Conservation (phyloP, 2,329 filamentous ascomycete species). For the Penicillium corylophilum region DNA sequence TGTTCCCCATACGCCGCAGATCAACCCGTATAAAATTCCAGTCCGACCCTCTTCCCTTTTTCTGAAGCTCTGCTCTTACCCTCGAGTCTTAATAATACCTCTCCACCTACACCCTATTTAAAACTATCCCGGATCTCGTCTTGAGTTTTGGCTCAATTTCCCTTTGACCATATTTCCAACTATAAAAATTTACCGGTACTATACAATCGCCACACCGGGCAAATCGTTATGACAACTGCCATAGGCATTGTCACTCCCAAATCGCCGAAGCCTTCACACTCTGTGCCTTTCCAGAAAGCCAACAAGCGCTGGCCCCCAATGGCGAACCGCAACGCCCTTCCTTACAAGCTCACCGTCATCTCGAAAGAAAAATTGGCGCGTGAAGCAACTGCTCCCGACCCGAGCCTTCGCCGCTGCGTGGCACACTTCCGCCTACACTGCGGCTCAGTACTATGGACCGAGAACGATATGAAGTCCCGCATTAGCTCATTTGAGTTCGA, state of each 20-base stretch:
- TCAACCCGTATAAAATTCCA: constrained; percentile 15
- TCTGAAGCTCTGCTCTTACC: constrained; percentile 1
- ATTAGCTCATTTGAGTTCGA: constrained; percentile 39
- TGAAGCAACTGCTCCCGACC: constrained; percentile 36
- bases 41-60: constrained; percentile 2
- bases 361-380: constrained; percentile 37
- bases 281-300: constrained; percentile 25
- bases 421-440: constrained; percentile 36
- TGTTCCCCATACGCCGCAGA: constrained; percentile 17
- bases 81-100: background rate
- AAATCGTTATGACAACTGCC: constrained; percentile 26
- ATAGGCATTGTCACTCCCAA: constrained; percentile 18
- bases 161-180: background rate
- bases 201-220: background rate
- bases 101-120: background rate
- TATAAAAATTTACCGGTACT: background rate
- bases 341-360: constrained; percentile 37
- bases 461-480: constrained; percentile 36
- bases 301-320: constrained; percentile 38
- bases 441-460: constrained; percentile 34
- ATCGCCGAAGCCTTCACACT: constrained; percentile 22
- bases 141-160: background rate
- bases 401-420: constrained; percentile 36
- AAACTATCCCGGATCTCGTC: background rate
- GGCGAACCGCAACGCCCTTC: constrained; percentile 35